phyloP scores from a whole-genome alignment of 176 grass and related monocot species.

The Eremochloa ophiuroides region DNA sequence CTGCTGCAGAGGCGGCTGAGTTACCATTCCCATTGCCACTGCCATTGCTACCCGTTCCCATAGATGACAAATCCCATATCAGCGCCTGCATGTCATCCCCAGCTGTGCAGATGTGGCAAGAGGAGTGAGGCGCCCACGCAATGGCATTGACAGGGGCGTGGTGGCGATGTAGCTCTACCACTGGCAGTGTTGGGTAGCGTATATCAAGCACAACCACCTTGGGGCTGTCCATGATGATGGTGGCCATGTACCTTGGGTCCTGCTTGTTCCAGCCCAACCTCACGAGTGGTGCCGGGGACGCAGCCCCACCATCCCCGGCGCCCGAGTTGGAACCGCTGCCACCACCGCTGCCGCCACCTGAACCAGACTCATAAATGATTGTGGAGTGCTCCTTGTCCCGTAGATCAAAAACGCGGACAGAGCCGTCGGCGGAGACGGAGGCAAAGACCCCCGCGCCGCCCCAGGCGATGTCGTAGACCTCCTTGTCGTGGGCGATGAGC shows the following conservation, averaged over 20 bases:
- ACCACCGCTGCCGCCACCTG: constrained; percentile 20
- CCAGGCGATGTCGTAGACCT: constrained; percentile 99
- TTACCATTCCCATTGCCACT: constrained; percentile 37
- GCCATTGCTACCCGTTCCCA: constrained; percentile 60
- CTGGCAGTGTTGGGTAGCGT: constrained; percentile 85
- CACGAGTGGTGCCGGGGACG: constrained; percentile 63
- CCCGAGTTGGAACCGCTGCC: constrained; percentile 42
- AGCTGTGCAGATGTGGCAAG: constrained; percentile 90
- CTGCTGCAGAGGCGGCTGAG: constrained; percentile 36
- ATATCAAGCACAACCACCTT: constrained; percentile 98
- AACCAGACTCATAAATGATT: constrained; percentile 86
- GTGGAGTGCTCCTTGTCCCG: constrained; percentile 98
- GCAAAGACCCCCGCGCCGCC: constrained; percentile 92
- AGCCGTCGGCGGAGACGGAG: constrained; percentile 87
- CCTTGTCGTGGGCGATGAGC: constrained; percentile 99
- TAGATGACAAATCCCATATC: constrained; percentile 95
- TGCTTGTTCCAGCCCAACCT: constrained; percentile 98
- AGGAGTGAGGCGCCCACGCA: constrained; percentile 91
- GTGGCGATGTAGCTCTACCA: constrained; percentile 94
- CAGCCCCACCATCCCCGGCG: constrained; percentile 28
- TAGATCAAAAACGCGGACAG: constrained; percentile 94
- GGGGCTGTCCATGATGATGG: constrained; percentile 97
- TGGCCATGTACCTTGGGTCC: constrained; percentile 98
- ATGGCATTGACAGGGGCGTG: constrained; percentile 90
- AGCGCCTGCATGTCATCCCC: constrained; percentile 90